Percentiles rank a stretch among this genome's conserved stretches.
These are phyloP conservation scores for Russula brevipes DNA, from an alignment of 768 basidiomycete species.

Conservation along the genomic window DNA sequence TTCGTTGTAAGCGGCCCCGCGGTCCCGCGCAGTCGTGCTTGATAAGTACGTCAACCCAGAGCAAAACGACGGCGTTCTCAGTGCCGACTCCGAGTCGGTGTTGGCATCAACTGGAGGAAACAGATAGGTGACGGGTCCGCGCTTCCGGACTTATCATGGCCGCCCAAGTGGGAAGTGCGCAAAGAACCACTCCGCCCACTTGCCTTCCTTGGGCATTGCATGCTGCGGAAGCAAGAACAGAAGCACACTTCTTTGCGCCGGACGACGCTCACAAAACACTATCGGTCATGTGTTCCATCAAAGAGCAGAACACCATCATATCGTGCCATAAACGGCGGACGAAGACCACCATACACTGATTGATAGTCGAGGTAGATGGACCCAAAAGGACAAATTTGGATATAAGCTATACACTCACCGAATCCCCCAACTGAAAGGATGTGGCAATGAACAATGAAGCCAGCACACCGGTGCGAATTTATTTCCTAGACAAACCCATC, in stretches of 20 bases:
- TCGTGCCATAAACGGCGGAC: not conserved
- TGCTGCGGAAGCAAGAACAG: not conserved
- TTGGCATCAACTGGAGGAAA: not conserved
- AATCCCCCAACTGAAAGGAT: not conserved
- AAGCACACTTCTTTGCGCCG: not conserved
- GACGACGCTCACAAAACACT: slow-evolving; percentile 5
- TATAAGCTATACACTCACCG: slow-evolving; percentile 3
- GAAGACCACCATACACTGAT: not conserved
- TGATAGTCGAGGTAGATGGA: not conserved
- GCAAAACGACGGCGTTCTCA: not conserved
- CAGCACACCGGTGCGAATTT: not conserved
- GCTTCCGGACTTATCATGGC: not conserved
- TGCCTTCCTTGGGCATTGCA: slow-evolving; percentile 1
- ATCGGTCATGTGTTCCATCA: slow-evolving; percentile 5
- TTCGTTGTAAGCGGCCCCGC: not conserved
- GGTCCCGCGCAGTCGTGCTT: not conserved
- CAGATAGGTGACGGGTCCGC: not conserved
- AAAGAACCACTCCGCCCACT: not conserved
- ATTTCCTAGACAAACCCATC: not conserved
- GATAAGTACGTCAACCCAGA: too few relatives aligned
- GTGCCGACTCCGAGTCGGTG: not conserved
- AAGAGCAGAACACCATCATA: not conserved
- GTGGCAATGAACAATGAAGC: not conserved
- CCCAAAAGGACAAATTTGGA: not conserved
- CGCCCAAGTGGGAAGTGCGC: slow-evolving; percentile 8